Base-by-base conservation (phyloP, 345 rosid genomes). In the Microthlaspi erraticum region DNA sequence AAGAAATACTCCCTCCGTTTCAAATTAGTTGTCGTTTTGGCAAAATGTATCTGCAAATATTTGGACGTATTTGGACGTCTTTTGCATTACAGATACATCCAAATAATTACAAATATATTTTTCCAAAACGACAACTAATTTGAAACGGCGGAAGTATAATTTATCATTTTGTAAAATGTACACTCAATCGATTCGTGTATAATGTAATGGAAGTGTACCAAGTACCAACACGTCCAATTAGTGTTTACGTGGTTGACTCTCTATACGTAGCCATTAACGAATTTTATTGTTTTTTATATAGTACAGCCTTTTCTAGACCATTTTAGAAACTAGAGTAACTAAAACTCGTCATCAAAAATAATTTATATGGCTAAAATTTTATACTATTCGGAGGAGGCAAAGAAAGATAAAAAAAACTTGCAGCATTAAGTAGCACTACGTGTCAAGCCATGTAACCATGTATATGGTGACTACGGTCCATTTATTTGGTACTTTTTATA, bases 301-400 rank as follows among this genome's bases (percentile, higher is more conserved):
- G 16, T 5, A 12, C 41, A 41, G 41, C 54, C 8, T 66, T 55
- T 41, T 74, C 68, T 60, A 74, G 78, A 74, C 73, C 49, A 74
- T 60, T 74, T 74, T 60, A 67, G 78, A 67, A 67, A 74, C 73
- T 66, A 42, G 11, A 43, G 61, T 50, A 42, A 50, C 72, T 20
- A 59, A 23, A 74, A 59, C 33, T 60, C 73, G 78, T 74, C 62
- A 52, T 61, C 73, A 39, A 10, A 44, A 66, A 23, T 10, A 49
- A 39, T 72, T 54, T 56, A 18, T 66, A 17, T 48, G 6, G 29
- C 13, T 57, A 36, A 39, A 65, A 26, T 17, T 46, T 38, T 63
- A 20, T 18, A 46, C 56, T 58, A 73, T 5, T 52, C 23, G 62
- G 42, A 38, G 50, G 48, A 72, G 19, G 37, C 50, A 60, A 5